phyloP scores from a whole-genome alignment of 2,329 filamentous ascomycete species.

The Cordyceps cateniannulata region DNA sequence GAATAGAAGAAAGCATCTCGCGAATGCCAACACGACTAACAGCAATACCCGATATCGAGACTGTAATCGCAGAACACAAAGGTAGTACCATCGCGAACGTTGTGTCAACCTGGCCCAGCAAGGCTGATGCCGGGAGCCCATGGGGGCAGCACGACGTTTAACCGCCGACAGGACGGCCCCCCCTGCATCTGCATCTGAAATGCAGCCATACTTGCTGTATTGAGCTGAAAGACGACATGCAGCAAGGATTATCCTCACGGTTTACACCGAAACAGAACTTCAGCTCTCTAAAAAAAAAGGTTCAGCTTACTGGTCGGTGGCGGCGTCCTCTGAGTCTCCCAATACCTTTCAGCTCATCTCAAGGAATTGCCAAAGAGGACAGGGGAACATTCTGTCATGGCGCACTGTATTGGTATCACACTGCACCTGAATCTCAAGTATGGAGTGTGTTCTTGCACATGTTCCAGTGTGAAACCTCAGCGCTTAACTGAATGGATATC shows the following conservation, averaged over 20 bases:
- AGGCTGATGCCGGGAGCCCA: background rate
- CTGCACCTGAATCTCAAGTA: background rate
- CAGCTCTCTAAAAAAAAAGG: background rate
- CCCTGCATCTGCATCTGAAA: background rate
- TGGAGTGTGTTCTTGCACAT: background rate
- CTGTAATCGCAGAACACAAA: no score
- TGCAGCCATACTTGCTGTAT: background rate
- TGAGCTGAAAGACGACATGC: background rate
- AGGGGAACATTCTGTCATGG: background rate
- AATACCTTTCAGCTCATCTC: background rate
- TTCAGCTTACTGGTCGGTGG: background rate
- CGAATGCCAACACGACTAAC: no score
- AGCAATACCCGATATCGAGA: no score
- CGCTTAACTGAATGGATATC: background rate
- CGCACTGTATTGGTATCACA: background rate
- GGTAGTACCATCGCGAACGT: no score
- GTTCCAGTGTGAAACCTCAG: background rate
- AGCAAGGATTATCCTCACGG: background rate
- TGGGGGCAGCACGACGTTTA: background rate
- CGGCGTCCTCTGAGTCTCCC: background rate
- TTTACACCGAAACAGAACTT: background rate
- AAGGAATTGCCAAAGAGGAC: background rate
- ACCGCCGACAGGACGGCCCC: background rate
- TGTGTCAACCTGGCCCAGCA: background rate
- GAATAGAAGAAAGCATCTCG: background rate